phyloP scores from a whole-genome alignment of 2,329 filamentous ascomycete species.

The Penicillium brevicompactum region DNA sequence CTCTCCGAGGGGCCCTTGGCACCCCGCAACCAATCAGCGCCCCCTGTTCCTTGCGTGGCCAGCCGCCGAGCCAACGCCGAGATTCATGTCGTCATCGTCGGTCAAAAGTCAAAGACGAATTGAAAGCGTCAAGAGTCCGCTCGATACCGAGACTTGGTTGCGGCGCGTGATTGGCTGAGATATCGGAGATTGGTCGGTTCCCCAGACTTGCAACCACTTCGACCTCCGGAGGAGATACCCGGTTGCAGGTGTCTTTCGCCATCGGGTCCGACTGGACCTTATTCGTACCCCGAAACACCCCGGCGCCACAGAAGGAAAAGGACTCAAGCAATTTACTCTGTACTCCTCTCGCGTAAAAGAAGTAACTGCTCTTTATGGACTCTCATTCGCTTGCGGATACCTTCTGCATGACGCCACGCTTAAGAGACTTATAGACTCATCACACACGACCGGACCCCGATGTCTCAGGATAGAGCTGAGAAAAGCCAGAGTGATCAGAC shows the following conservation, averaged over 20 bases:
- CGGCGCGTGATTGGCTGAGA: too few relatives aligned
- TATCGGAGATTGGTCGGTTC: slow-evolving; percentile 5
- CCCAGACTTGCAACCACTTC: slow-evolving; percentile 15
- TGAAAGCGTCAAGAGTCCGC: slow-evolving; percentile 24
- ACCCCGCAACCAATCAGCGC: slow-evolving; percentile 15
- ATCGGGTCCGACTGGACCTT: slow-evolving; percentile 7
- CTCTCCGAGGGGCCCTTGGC: too few relatives aligned
- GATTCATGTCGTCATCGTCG: slow-evolving; percentile 26
- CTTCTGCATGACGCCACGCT: slow-evolving; percentile 36
- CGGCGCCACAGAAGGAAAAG: slow-evolving; percentile 3
- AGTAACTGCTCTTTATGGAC: slow-evolving; percentile 34
- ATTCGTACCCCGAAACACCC: slow-evolving; percentile 19
- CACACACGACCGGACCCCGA: slow-evolving; percentile 9
- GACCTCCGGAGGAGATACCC: slow-evolving; percentile 4
- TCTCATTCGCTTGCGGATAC: slow-evolving; percentile 34
- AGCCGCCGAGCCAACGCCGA: slow-evolving; percentile 19
- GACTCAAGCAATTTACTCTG: slow-evolving; percentile 4
- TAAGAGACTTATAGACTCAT: slow-evolving; percentile 23
- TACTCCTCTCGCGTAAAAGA: too few relatives aligned
- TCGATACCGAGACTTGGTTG: slow-evolving; percentile 10
- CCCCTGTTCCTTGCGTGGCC: slow-evolving; percentile 8
- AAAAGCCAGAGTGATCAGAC: slow-evolving; percentile 38
- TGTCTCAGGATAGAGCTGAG: slow-evolving; percentile 25
- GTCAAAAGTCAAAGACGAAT: not conserved
- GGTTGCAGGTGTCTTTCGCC: slow-evolving; percentile 16